Evolutionary conservation across 1,284 basidiomycete species (phyloP), one percentile per base, ranked within the genome.

Genomic region (Tetrapyrgos nigripes): DNA sequence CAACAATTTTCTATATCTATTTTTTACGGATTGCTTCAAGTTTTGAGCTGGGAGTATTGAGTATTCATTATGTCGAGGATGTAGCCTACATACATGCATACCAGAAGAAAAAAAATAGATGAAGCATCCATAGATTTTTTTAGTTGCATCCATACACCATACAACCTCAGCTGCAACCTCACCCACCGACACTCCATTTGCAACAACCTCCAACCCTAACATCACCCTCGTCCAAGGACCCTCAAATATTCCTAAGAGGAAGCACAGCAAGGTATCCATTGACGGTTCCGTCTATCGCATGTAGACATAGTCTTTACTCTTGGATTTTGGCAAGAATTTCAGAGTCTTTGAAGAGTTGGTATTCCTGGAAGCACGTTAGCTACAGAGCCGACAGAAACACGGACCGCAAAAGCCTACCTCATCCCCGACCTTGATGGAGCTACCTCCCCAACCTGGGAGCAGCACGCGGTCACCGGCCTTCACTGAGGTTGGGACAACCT

Each of bases 281-380:
- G 37, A n/a, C 37, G 37, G 37, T n/a, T 5, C 14, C 14, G 8
- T 33, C 37, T 40, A 40, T n/a, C 17, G 19, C 37, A n/a, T 40
- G 37, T 17, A 17, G 23, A 29, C 29, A 27, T 19, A 48, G n/a
- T 26, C 8, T 57, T 79, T 86, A 98, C 83, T 98, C 96, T 77
- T 90, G 86, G 73, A 98, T 96, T 83, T 97, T 98, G 66, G 97
- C 97, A 55, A 98, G 86, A 74, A 98, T 98, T 72, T 98, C 97
- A 35, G 88, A 80, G 79, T 98, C 97, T 77, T 92, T 93, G 88
- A 97, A 98, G 61, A 98, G 80, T 79, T 87, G 92, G 81, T 93
- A 99, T 76, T 98, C 97, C 94, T 96, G 70, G 11, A 56, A 64
- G 50, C 21, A 2, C 37, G 54, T 65, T 21, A 63, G 29, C 33